Evolutionary conservation across 148 eudicot species (phyloP), one percentile per base, ranked within the genome.

Genomic region (Vaccinium darrowii): DNA sequence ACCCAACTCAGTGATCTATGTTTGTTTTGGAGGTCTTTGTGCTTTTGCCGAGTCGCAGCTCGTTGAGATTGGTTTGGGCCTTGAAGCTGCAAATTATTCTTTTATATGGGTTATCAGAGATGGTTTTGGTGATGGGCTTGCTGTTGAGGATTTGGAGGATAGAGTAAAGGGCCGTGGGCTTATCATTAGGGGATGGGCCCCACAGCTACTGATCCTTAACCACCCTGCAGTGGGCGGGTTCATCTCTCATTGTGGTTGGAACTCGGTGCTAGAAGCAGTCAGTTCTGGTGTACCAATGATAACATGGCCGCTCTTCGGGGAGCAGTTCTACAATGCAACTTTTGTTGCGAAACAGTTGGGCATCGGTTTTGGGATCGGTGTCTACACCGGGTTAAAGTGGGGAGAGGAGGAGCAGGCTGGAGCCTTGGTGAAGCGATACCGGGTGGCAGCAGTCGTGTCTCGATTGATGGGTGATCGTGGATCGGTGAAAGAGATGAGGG

Each of bases 201-300:
- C 85, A 1, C 85, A 83, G 79, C 36, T 56, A 8, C 30, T 54
- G 67, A 83, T 83, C 30, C 79, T 83, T 50, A 76, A 56, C 80
- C 85, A 83, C 36, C 78, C 65, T 6, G 78, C 85, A 36, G 85
- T 83, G 80, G 85, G 85, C 19, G 85, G 85, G 85, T 83, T 83
- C 33, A 14, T 83, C 53, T 75, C 79, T 57, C 85, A 83, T 72
- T 75, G 84, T 43, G 84, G 84, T 7, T 82, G 84, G 84, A 82
- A 82, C 84, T 82, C 84, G 30, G 84, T 82, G 67, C 11, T 83
- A n/a, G 85, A 83, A 75, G 79, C 85, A 62, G 52, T 83, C 19
- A 75, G 52, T 33, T 54, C 16, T 15, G 69, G 69, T 15, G 80
- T 74, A 33, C 85, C 85, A 27, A 27, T 74, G 54, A 13, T 83